These are phyloP conservation scores for Naumovozyma castellii DNA, from an alignment of 805 yeast genomes.

Conservation along the genomic window DNA sequence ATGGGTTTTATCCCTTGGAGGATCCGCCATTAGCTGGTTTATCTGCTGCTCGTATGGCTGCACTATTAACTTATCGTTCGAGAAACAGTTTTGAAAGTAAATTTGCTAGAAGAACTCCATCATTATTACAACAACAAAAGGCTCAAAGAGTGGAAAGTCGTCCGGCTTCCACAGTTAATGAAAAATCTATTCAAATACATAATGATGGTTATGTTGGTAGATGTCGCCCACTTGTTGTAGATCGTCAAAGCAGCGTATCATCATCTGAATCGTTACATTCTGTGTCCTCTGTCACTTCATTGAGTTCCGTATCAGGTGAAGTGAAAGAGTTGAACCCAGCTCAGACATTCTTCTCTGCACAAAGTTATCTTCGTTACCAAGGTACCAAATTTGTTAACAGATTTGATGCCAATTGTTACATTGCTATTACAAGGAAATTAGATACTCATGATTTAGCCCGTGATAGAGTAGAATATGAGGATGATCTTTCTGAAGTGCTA, in stretches of 20 bases:
- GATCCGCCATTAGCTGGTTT: conserved; percentile 80
- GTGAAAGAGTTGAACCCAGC: conserved; percentile 25
- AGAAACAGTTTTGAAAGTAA: conserved; percentile 84
- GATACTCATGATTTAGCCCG: conserved; percentile 93
- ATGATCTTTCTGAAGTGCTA: conserved; percentile 39
- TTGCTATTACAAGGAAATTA: conserved; percentile 82
- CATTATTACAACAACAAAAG: conserved; percentile 29
- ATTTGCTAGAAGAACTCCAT: conserved; percentile 78
- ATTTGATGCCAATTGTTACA: conserved; percentile 95
- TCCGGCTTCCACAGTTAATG: conserved; percentile 41
- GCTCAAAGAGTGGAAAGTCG: conserved; percentile 6
- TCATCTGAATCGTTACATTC: conserved; percentile 23
- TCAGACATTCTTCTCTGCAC: conserved; percentile 80
- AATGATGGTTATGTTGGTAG: conserved; percentile 59
- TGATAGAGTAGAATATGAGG: conserved; percentile 43
- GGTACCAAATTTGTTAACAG: conserved; percentile 82
- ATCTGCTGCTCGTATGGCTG: conserved; percentile 97
- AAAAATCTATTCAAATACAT: conserved; percentile 75
- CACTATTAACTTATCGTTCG: conserved; percentile 83
- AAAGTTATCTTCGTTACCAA: conserved; percentile 87
- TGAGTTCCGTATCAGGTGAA: conserved; percentile 16
- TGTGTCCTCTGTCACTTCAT: conserved; percentile 26
- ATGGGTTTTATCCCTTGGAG: conserved; percentile 73
- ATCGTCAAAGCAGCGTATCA: conserved; percentile 6
- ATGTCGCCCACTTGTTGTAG: background rate